Evolutionary conservation across 2,329 filamentous ascomycete species (phyloP).

Genomic region (Calonectria naviculata): DNA sequence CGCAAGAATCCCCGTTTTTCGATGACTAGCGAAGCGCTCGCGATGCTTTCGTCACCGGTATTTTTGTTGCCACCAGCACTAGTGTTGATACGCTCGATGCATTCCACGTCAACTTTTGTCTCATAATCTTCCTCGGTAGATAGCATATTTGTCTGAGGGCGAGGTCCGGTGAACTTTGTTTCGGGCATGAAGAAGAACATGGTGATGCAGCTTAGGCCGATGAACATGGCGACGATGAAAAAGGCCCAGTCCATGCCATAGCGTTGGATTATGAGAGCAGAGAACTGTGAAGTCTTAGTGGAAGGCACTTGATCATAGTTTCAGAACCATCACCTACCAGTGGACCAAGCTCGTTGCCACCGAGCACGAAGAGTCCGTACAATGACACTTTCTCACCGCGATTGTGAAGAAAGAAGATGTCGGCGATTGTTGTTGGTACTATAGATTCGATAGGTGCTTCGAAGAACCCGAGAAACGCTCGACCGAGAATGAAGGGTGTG

Average conservation of each 20-base stretch:
- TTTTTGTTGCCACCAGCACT: not conserved
- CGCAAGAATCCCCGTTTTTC: not conserved
- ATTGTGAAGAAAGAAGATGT: slow-evolving; percentile 17
- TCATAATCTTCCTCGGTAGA: not conserved
- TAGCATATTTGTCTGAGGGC: not conserved
- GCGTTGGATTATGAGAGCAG: slow-evolving; percentile 14
- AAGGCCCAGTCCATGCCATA: slow-evolving; percentile 17
- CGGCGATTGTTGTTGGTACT: slow-evolving; percentile 16
- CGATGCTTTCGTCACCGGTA: not conserved
- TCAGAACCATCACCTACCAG: slow-evolving; percentile 4
- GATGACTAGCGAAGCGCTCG: not conserved
- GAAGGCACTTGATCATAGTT: not conserved
- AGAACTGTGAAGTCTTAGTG: not conserved
- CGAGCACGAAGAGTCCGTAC: slow-evolving; percentile 14
- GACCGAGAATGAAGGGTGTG: slow-evolving; percentile 11
- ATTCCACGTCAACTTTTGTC: not conserved
- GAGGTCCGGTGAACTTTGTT: slow-evolving; percentile 10
- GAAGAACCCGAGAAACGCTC: slow-evolving; percentile 14
- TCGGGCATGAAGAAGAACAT: slow-evolving; percentile 24
- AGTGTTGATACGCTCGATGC: not conserved
- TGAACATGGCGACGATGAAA: slow-evolving; percentile 16
- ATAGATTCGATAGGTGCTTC: slow-evolving; percentile 17
- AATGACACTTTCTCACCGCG: slow-evolving; percentile 16
- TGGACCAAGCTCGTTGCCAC: slow-evolving; percentile 20
- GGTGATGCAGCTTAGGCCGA: slow-evolving; percentile 13